Base-by-base conservation (phyloP, 2,329 filamentous ascomycete genomes). In the Ophiostoma ips region DNA sequence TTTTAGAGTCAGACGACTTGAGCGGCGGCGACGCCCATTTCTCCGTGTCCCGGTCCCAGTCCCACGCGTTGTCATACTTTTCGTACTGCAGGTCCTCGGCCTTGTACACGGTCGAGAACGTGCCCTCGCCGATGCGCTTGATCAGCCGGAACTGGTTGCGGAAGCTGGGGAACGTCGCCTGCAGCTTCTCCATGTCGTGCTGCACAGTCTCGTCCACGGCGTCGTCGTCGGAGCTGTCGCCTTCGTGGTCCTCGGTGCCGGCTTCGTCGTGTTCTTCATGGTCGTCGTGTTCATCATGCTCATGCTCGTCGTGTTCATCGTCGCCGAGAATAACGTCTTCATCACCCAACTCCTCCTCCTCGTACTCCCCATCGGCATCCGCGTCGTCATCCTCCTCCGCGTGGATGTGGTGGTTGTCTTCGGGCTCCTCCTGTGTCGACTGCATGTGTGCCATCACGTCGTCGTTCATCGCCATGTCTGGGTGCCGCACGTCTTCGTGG, bases 21-120 rank as follows among this genome's bases (percentile, higher is more conserved):
- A 79, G 62, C 1, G 81, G 78, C n/a, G 81, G 83, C n/a, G 79
- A 76, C 18, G 73, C 71, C 78, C 81, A 88, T 59, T 79, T 76
- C 59, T 79, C 76, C 45, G 79, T 74, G 38, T 81, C 79, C 55
- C 76, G 73, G 52, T 81, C 81, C 36, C 84, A 64, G 61, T 96
- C 89, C 88, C 90, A 96, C 56, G 82, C 77, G 62, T 95, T 95
- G 55, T 84, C 71, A 65, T 87, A 94, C 52, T 76, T 71, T 56
- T 92, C 78, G 63, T 95, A 95, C 50, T 83, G 73, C 24, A 96
- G 69, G 63, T 98, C 92, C 65, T 96, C 88, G 18, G 94, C 92
- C 66, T 98, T 98, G 74, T 98, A 98, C 12, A 98, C 92, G 2
- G 92, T 96, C 1, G 92, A 96, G 63, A 98, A 98, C 1, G 92